These are phyloP conservation scores for Babesia bigemina DNA, from an alignment of 169 alveolate genomes.

Conservation along the genomic window DNA sequence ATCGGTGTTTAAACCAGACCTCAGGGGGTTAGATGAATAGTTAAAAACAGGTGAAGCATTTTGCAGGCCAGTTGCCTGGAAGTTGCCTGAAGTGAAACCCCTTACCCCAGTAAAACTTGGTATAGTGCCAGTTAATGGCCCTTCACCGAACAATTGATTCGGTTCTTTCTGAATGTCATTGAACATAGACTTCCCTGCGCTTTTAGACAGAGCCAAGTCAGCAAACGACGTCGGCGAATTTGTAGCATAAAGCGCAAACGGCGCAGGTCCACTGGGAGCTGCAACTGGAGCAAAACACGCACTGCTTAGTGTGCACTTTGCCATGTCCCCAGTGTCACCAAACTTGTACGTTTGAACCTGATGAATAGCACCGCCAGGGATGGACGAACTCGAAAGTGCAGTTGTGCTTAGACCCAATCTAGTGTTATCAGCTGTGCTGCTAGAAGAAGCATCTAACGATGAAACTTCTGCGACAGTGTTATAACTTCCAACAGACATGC, in stretches of 20 bases:
- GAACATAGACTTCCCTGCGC: neutral
- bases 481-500: too few species aligned
- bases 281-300: slow-evolving; percentile 1
- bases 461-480: too few species aligned
- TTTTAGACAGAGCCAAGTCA: slow-evolving; percentile 13
- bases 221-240: slow-evolving; percentile 6
- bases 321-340: neutral
- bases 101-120: slow-evolving; percentile 18
- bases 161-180: neutral
- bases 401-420: too few species aligned
- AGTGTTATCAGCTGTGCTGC: too few species aligned
- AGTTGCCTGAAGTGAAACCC: slow-evolving; percentile 17
- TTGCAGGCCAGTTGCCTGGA: neutral
- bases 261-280: slow-evolving; percentile 5
- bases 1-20: neutral
- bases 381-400: too few species aligned
- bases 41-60: neutral
- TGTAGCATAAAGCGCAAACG: slow-evolving; percentile 13
- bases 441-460: too few species aligned
- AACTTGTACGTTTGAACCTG: slow-evolving; percentile 29
- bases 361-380: neutral
- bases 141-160: neutral
- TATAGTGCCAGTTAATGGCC: neutral
- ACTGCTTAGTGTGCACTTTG: neutral
- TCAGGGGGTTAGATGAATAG: too few species aligned